Evolutionary conservation across 192 early-diverging fungal species (phyloP).

Genomic region (Piromyces finnis): DNA sequence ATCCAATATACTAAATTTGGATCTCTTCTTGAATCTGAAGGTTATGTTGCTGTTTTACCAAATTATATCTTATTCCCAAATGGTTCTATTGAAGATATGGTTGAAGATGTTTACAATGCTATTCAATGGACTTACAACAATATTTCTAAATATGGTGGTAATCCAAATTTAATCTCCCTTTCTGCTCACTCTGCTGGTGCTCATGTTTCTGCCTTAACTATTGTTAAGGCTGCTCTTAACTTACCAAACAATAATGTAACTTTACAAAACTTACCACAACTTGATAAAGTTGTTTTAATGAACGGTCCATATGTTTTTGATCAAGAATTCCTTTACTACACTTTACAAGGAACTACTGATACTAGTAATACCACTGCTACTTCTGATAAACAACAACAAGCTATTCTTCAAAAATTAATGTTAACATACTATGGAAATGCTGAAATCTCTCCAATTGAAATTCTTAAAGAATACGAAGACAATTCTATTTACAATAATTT

Average conservation of each 20-base stretch:
- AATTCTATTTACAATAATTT: neutral
- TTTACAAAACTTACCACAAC: neutral
- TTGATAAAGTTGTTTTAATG: neutral
- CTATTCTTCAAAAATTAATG: neutral
- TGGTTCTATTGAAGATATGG: neutral
- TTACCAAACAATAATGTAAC: neutral
- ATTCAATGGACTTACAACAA: neutral
- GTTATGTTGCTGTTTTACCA: neutral
- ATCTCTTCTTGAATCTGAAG: neutral
- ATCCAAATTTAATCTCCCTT: neutral
- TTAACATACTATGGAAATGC: neutral
- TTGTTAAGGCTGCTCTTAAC: neutral
- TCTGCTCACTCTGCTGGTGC: neutral
- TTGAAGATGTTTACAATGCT: neutral
- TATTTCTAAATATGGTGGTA: neutral
- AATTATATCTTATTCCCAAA: neutral
- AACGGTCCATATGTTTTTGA: neutral
- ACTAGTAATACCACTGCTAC: neutral
- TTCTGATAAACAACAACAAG: neutral
- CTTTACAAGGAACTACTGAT: neutral
- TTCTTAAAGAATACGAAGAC: neutral
- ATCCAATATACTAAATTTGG: neutral
- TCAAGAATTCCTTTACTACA: neutral
- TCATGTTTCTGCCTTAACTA: neutral
- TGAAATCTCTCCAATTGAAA: neutral